phyloP scores from a whole-genome alignment of 176 grass and related monocot species.

The Stipa capillata region DNA sequence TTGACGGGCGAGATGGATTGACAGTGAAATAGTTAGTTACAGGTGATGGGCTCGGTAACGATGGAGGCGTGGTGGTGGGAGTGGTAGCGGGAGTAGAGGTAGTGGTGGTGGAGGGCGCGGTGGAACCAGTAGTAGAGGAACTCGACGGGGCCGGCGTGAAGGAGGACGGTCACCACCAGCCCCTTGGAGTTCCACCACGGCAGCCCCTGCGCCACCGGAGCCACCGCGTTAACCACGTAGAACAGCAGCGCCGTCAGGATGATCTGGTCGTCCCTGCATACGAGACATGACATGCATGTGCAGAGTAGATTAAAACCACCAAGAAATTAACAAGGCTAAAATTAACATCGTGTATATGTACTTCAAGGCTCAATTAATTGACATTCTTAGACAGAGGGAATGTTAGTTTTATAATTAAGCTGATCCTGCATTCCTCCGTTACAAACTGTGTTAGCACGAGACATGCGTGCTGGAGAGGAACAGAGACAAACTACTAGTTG shows the following conservation, averaged over 20 bases:
- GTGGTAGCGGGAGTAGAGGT: constrained; percentile 58
- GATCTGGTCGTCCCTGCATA: constrained; percentile 92
- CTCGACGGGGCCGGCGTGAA: constrained; percentile 52
- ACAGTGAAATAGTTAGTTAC: too few relatives aligned
- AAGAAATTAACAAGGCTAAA: too few relatives aligned
- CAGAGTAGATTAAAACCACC: too few relatives aligned
- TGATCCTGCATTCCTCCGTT: too few relatives aligned
- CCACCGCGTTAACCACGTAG: constrained; percentile 20
- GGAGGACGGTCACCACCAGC: neutral
- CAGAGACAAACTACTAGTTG: too few relatives aligned
- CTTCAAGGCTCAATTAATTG: too few relatives aligned
- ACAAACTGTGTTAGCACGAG: too few relatives aligned
- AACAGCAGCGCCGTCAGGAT: constrained; percentile 65
- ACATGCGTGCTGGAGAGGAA: too few relatives aligned
- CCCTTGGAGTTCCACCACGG: constrained; percentile 63
- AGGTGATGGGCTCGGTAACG: constrained; percentile 72
- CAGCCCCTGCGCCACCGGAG: neutral
- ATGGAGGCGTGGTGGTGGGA: constrained; percentile 68
- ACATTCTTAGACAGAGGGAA: too few relatives aligned
- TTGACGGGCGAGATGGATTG: too few relatives aligned
- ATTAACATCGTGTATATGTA: too few relatives aligned
- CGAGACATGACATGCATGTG: neutral
- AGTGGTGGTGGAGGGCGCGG: constrained; percentile 73
- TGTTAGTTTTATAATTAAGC: too few relatives aligned
- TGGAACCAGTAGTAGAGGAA: constrained; percentile 86